Conservation (phyloP, 176 grass and related monocot species). For the Cocos nucifera region DNA sequence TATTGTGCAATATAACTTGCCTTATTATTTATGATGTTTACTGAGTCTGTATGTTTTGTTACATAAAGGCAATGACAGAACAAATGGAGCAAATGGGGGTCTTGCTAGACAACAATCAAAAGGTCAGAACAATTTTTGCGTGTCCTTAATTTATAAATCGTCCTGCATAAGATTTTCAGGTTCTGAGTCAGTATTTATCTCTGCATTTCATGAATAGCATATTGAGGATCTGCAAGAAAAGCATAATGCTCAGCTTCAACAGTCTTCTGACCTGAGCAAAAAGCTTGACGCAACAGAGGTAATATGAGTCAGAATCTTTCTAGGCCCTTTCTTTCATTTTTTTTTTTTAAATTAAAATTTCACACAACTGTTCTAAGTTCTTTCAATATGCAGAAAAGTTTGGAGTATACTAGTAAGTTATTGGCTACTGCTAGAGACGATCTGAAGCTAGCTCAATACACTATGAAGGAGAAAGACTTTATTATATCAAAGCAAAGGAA, state of each 20-base stretch:
- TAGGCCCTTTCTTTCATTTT: not conserved
- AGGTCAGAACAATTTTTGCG: slow-evolving; percentile 29
- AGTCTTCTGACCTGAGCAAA: slow-evolving; percentile 59
- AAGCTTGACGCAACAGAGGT: slow-evolving; percentile 77
- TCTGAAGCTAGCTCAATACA: slow-evolving; percentile 70
- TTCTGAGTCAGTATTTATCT: too few species aligned
- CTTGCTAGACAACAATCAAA: slow-evolving; percentile 51
- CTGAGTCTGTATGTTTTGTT: not conserved
- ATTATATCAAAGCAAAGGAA: slow-evolving; percentile 90
- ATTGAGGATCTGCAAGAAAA: slow-evolving; percentile 69
- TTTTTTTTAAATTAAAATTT: not conserved
- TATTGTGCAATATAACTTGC: too few species aligned
- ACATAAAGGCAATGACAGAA: slow-evolving; percentile 67
- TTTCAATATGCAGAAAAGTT: slow-evolving; percentile 41
- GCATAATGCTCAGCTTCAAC: slow-evolving; percentile 54
- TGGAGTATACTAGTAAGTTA: slow-evolving; percentile 76
- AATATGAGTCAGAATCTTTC: slow-evolving; percentile 3
- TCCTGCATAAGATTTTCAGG: too few species aligned
- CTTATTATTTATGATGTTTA: too few species aligned
- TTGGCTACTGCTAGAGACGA: slow-evolving; percentile 72
- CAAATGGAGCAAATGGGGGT: slow-evolving; percentile 77
- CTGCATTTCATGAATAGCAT: slow-evolving; percentile 23
- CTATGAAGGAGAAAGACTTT: slow-evolving; percentile 76
- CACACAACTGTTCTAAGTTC: not conserved
- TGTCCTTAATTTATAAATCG: too few species aligned